Percentiles rank a stretch among this genome's conserved stretches.
phyloP scores from a whole-genome alignment of 2,329 filamentous ascomycete species.

The Pseudogymnoascus sp. region DNA sequence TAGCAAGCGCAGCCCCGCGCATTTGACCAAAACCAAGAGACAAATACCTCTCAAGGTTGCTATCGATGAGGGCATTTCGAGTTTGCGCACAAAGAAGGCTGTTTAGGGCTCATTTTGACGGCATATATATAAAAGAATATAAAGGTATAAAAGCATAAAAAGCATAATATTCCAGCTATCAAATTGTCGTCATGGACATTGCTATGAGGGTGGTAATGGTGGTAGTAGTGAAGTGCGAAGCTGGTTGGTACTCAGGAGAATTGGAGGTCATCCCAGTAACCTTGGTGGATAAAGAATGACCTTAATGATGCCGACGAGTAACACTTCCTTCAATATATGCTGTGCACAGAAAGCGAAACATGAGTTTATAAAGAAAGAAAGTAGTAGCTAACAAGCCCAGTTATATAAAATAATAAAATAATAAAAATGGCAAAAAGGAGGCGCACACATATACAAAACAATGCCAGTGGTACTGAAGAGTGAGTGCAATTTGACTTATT shows the following conservation, averaged over 20 bases:
- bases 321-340: not conserved
- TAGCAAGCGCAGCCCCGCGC: not conserved
- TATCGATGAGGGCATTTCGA: not conserved
- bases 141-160: not conserved
- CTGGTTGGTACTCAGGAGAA: not conserved
- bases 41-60: constrained; percentile 4
- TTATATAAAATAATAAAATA: not conserved
- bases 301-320: not conserved
- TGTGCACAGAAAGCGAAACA: not conserved
- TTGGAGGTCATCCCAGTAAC: not conserved
- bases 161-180: not conserved
- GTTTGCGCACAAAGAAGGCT: not conserved
- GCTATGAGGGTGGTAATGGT: not conserved
- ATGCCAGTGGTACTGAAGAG: not conserved
- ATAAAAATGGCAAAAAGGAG: not conserved
- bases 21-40: not conserved
- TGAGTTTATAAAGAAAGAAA: not conserved
- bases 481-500: not conserved
- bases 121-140: not conserved
- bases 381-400: not conserved
- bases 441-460: not conserved
- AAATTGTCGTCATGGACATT: not conserved
- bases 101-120: not conserved
- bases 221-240: not conserved
- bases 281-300: not conserved